Base-by-base conservation (phyloP, 1,284 basidiomycete species). In the Puccinia triticina region DNA sequence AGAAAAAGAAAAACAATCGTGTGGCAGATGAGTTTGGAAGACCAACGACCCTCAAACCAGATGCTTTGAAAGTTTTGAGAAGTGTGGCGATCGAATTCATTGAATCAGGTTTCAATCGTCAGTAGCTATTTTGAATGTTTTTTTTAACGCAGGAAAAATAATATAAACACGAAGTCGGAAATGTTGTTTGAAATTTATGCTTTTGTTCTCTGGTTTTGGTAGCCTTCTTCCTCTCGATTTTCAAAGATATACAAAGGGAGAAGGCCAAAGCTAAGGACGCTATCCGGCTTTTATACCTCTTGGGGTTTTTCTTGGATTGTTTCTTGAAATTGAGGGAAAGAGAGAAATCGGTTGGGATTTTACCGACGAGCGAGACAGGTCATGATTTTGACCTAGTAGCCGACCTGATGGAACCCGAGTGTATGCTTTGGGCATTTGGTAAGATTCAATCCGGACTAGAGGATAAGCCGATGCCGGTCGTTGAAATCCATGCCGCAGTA, bases 161-260 rank as follows among this genome's bases (percentile, higher is more conserved):
- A 57, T 32, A 59, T 26, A 46, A 23, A 34, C 10, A n/a, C 55
- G 48, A 64, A 12, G 21, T 21, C 11, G n/a, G 10, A 11, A 10
- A 57, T 0, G 21, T 74, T 26, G 23, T 18, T 4, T 4, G 23
- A 10, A 34, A 40, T 50, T 50, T 76, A 53, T 43, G 37, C 43
- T 40, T 43, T 18, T n/a, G 18, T 67, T 79, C 69, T 75, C 53
- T 29, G 57, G 32, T 73, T 75, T 21, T 16, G 4, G 37, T 86
- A 96, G 94, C 91, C 37, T 95, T 97, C 87, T 90, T 97, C 79
- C 88, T 90, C 2, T 91, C 91, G 0, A 88, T 97, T n/a, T 88
- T 97, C 80, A 95, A 93, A 87, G 95, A 98, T 85, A 96, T 98
- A 86, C 91, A 92, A 83, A 93, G 93, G 84, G 95, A 98, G 87